Percentiles rank a stretch among this genome's conserved stretches.
Evolutionary conservation across 2,329 filamentous ascomycete genomes (phyloP).

Genomic region (Penicillium sp.): DNA sequence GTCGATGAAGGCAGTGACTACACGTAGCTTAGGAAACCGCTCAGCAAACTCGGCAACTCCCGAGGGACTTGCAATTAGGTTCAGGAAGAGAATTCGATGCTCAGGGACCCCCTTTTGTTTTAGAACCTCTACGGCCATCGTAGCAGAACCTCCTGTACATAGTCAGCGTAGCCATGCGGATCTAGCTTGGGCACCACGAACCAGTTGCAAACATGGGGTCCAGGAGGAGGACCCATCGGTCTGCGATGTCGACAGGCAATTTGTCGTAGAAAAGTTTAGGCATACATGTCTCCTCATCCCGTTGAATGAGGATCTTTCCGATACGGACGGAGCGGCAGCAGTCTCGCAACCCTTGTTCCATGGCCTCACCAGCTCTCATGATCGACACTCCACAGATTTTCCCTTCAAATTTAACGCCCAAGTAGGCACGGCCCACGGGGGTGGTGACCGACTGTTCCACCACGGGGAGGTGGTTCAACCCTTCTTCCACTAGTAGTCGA

Average conservation of each 20-base stretch:
- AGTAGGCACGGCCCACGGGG: constrained; percentile 79
- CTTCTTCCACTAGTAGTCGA: constrained; percentile 90
- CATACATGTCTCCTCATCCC: constrained; percentile 88
- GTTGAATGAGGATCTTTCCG: constrained; percentile 95
- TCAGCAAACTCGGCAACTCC: constrained; percentile 84
- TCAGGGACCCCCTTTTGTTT: constrained; percentile 87
- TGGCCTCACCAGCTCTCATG: constrained; percentile 95
- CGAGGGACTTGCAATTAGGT: constrained; percentile 93
- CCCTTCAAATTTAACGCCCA: constrained; percentile 89
- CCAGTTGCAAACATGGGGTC: constrained; percentile 99
- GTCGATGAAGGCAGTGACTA: constrained; percentile 95
- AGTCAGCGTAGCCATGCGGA: constrained; percentile 7
- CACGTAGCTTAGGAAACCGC: constrained; percentile 79
- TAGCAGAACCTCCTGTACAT: constrained; percentile 76
- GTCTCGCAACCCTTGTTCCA: constrained; percentile 94
- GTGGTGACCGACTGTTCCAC: constrained; percentile 85
- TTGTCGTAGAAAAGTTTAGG: constrained; percentile 98
- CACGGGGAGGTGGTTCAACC: constrained; percentile 90
- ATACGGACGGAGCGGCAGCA: constrained; percentile 97
- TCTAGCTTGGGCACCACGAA: constrained; percentile 35
- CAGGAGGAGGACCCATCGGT: constrained; percentile 85
- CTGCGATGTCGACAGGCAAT: constrained; percentile 84
- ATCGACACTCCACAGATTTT: constrained; percentile 99
- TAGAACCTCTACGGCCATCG: constrained; percentile 92
- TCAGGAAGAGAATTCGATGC: constrained; percentile 91